Conservation (phyloP, 1,139 yeast species). For the Kazachstania sp. region DNA sequence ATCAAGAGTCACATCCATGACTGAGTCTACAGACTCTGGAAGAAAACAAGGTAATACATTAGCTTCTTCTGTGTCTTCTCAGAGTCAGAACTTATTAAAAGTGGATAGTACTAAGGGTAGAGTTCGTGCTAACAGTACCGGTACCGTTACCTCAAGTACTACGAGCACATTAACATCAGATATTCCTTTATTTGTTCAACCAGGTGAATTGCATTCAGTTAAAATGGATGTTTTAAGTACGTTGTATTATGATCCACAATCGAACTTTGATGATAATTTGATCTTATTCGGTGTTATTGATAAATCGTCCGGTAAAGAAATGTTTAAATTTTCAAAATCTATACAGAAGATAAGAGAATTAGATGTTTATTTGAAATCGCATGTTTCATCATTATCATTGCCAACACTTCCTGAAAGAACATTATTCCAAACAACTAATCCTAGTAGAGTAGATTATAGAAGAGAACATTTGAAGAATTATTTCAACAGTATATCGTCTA, state of each 20-base stretch:
- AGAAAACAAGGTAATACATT: not conserved
- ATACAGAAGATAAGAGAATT: constrained; percentile 47
- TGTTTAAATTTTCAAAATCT: constrained; percentile 65
- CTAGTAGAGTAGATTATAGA: constrained; percentile 58
- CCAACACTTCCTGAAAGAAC: constrained; percentile 59
- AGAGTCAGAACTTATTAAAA: constrained; percentile 1
- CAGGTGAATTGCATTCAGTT: constrained; percentile 58
- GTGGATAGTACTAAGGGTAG: constrained; percentile 2
- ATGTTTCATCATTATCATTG: constrained; percentile 48
- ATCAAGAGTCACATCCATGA: not conserved
- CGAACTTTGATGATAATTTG: constrained; percentile 46
- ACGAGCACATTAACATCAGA: constrained; percentile 21
- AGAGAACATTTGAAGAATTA: constrained; percentile 49
- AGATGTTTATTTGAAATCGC: constrained; percentile 46
- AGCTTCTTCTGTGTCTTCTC: not conserved
- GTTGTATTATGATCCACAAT: constrained; percentile 37
- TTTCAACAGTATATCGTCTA: constrained; percentile 49
- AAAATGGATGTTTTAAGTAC: constrained; percentile 52
- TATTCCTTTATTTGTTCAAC: constrained; percentile 49
- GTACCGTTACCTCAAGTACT: constrained; percentile 10
- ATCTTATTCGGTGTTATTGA: constrained; percentile 58
- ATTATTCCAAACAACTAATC: constrained; percentile 50
- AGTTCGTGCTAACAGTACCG: constrained; percentile 9
- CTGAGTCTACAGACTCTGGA: not conserved
- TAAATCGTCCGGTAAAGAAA: constrained; percentile 48